Evolutionary conservation across 176 grass and related monocot genomes (phyloP).

Genomic region (Miscanthus lutarioriparius): DNA sequence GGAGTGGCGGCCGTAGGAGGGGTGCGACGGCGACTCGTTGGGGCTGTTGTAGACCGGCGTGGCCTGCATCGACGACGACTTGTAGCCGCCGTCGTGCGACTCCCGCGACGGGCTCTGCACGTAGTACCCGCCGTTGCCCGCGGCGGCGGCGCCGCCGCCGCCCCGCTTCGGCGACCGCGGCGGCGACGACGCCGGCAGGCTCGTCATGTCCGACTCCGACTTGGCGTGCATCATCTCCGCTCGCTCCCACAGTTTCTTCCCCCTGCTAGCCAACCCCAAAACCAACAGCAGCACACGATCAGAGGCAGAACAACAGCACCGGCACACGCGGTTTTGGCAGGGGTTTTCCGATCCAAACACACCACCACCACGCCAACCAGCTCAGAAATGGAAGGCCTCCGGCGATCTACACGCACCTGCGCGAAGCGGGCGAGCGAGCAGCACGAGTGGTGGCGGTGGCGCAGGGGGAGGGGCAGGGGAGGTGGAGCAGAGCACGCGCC

Average conservation of each 20-base stretch:
- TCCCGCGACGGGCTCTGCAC: conserved; percentile 98
- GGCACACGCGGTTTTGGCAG: not conserved
- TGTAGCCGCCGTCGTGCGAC: conserved; percentile 94
- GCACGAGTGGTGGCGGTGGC: not conserved
- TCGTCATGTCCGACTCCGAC: conserved; percentile 94
- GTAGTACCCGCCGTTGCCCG: conserved; percentile 43
- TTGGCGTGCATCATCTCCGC: conserved; percentile 78
- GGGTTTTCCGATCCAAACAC: not conserved
- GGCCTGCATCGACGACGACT: conserved; percentile 95
- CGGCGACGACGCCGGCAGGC: conserved; percentile 89
- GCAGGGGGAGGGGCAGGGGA: not conserved
- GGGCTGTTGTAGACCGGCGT: conserved; percentile 94
- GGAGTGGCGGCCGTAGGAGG: conserved; percentile 79
- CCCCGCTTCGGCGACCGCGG: conserved; percentile 79
- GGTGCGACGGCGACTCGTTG: conserved; percentile 92
- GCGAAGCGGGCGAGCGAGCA: not conserved
- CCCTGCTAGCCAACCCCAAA: not conserved
- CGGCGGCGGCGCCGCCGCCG: not conserved
- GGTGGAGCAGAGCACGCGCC: not conserved
- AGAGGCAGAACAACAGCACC: not conserved
- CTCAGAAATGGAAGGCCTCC: not conserved
- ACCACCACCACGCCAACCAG: too few relatives aligned
- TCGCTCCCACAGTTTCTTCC: not conserved
- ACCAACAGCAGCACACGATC: not conserved
- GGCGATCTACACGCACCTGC: conserved; percentile 16